Evolutionary conservation across 163 green algal species (phyloP), one percentile per base, ranked within the genome.

Genomic region (Chlorella variabilis): DNA sequence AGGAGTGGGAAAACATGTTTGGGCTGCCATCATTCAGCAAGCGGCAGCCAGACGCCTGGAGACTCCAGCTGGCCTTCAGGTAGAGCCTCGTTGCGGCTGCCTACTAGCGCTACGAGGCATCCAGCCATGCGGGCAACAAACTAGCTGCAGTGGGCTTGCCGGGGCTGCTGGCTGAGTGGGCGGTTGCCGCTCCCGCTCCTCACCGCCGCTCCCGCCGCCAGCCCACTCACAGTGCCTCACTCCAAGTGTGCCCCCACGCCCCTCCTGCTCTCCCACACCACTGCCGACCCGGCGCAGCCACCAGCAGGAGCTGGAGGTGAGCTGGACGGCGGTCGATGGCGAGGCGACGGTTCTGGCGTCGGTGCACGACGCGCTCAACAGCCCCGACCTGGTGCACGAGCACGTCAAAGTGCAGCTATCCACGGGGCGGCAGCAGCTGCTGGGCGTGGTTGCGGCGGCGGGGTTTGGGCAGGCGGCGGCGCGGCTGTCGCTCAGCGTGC

Each of bases 371-470:
- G 65, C 71, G n/a, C 77, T 88, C 31, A 68, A 69, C 18, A 76
- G 48, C 23, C 85, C 81, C n/a, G 62, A 45, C 18, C 65, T 90
- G 41, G 62, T 86, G 13, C 80, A 89, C 7, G 80, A 87, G 59
- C 80, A 81, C 29, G 71, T 85, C 34, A 25, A 61, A 3, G 31
- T 74, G 54, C 42, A 48, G 42, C 38, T 83, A 13, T 23, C 41
- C 23, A 23, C 65, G 41, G 51, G 18, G 69, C 36, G 25, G 48
- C 49, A 71, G 18, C 59, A 51, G 9, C 54, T 71, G 31, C 27
- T 62, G 49, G 69, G 73, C 8, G 70, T 82, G 38, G 77, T 87
- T 59, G 62, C 45, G 9, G 83, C 83, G 1, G 77, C 83, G 8
- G 69, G 39, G 25, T 87, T 82, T 62, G 45, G 58, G 29, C 42